A percentile compares a stretch with the other conserved stretches of the same genome.
These are phyloP conservation scores for Sclerotinia borealis DNA, from an alignment of 2,329 filamentous ascomycete genomes.

Conservation along the genomic window DNA sequence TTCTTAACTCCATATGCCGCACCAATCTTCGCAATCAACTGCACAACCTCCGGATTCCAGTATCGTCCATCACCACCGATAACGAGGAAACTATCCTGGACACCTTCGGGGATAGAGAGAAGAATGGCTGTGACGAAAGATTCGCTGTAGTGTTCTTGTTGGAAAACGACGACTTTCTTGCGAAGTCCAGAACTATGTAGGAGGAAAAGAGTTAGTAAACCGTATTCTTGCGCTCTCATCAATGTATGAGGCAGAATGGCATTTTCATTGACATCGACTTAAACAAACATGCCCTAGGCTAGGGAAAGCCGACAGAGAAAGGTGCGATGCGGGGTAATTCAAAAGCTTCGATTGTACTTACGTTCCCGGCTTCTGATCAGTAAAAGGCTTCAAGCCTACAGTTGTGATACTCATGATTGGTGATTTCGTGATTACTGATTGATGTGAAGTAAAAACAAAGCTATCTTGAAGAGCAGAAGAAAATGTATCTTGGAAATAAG, in stretches of 20 bases:
- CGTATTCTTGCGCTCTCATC: no score
- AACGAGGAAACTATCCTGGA: conserved; percentile 74
- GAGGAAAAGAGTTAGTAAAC: conserved; percentile 15
- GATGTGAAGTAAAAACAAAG: not conserved
- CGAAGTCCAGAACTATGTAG: conserved; percentile 80
- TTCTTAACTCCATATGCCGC: conserved; percentile 98
- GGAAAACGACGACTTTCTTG: conserved; percentile 98
- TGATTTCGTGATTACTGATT: conserved; percentile 57
- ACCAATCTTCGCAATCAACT: conserved; percentile 95
- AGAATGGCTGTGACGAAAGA: conserved; percentile 92
- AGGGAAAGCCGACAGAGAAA: not conserved
- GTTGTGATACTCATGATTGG: conserved; percentile 69
- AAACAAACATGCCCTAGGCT: no score
- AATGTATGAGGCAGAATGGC: no score
- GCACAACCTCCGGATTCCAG: conserved; percentile 95
- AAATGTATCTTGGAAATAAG: not conserved
- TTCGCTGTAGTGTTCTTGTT: conserved; percentile 92
- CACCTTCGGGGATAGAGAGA: conserved; percentile 92
- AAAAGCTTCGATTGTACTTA: conserved; percentile 58
- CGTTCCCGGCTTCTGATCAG: conserved; percentile 99
- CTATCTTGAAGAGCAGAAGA: not conserved
- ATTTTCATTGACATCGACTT: no score
- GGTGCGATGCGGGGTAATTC: conserved; percentile 15
- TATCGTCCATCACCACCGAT: conserved; percentile 96
- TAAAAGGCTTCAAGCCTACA: conserved; percentile 77